Conservation (phyloP, 2,329 filamentous ascomycete genomes). For the Nigrospora osmanthi region DNA sequence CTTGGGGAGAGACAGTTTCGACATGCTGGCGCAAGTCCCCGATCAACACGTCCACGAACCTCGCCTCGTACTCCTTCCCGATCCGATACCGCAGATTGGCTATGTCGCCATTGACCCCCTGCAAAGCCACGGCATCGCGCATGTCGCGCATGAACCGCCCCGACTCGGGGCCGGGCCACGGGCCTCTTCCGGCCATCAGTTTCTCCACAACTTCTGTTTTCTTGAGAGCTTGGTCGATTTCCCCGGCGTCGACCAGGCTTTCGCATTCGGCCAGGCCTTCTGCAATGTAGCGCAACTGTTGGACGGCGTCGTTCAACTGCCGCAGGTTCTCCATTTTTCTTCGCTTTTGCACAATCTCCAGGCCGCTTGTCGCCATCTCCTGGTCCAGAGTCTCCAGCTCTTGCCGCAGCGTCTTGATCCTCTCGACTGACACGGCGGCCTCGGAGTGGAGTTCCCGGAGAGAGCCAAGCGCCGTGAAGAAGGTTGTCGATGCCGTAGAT, state of each 20-base stretch:
- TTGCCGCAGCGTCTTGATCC: slow-evolving; percentile 72
- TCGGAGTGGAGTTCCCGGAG: slow-evolving; percentile 86
- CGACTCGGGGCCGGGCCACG: slow-evolving; percentile 11
- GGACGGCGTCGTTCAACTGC: slow-evolving; percentile 73
- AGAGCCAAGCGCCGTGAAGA: slow-evolving; percentile 89
- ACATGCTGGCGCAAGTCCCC: slow-evolving; percentile 76
- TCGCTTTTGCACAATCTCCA: slow-evolving; percentile 79
- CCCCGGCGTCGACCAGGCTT: slow-evolving; percentile 71
- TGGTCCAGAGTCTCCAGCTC: slow-evolving; percentile 77
- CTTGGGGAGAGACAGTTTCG: slow-evolving; percentile 59
- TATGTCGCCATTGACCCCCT: slow-evolving; percentile 73
- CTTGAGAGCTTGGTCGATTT: slow-evolving; percentile 72
- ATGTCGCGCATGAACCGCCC: slow-evolving; percentile 55
- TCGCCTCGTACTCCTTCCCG: slow-evolving; percentile 76
- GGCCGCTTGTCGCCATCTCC: slow-evolving; percentile 76
- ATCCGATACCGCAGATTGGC: slow-evolving; percentile 69
- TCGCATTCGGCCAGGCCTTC: slow-evolving; percentile 71
- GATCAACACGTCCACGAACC: slow-evolving; percentile 71
- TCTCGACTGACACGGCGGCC: slow-evolving; percentile 80
- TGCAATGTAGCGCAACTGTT: slow-evolving; percentile 75
- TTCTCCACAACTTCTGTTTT: slow-evolving; percentile 71
- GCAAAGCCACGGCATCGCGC: slow-evolving; percentile 67
- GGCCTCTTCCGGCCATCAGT: slow-evolving; percentile 60
- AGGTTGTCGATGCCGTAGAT: slow-evolving; percentile 89
- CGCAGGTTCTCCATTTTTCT: slow-evolving; percentile 76